Conservation (phyloP, 2,329 filamentous ascomycete species). For the Neophaeococcomyces mojaviensis region DNA sequence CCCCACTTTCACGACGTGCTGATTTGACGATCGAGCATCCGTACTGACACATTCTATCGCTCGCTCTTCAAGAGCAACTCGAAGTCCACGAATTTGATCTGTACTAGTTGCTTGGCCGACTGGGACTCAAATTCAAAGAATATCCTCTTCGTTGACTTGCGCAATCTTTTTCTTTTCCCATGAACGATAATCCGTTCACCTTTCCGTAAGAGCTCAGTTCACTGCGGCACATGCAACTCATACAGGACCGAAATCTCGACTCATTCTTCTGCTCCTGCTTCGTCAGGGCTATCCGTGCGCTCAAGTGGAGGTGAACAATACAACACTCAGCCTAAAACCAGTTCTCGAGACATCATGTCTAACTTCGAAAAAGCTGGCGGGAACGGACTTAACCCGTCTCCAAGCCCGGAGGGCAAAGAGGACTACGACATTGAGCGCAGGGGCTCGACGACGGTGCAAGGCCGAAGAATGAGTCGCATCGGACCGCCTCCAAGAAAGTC, state of each 20-base stretch:
- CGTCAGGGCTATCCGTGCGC: constrained; percentile 20
- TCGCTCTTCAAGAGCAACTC: too few species aligned
- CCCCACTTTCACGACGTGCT: too few species aligned
- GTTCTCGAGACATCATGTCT: constrained; percentile 14
- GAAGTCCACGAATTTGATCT: too few species aligned
- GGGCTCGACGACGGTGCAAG: constrained; percentile 15
- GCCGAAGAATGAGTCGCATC: constrained; percentile 22
- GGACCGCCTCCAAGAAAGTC: constrained; percentile 18
- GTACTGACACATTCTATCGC: too few species aligned
- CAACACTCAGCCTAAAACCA: not conserved
- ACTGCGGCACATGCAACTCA: constrained; percentile 16
- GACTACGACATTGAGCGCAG: constrained; percentile 14
- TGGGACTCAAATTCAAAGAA: too few species aligned
- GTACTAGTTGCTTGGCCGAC: too few species aligned
- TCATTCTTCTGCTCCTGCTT: constrained; percentile 23
- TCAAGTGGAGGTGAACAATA: constrained; percentile 24
- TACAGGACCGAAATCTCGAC: constrained; percentile 12
- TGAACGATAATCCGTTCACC: too few species aligned
- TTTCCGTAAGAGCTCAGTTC: too few species aligned
- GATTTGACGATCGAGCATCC: too few species aligned
- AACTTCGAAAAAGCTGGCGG: constrained; percentile 9
- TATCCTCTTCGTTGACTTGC: too few species aligned
- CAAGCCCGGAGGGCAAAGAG: constrained; percentile 9
- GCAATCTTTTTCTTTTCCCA: too few species aligned
- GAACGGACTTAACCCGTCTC: constrained; percentile 10